A percentile compares a stretch with the other conserved stretches of the same genome.
Evolutionary conservation across 345 rosid genomes (phyloP).

Genomic region (Salix suchowensis): DNA sequence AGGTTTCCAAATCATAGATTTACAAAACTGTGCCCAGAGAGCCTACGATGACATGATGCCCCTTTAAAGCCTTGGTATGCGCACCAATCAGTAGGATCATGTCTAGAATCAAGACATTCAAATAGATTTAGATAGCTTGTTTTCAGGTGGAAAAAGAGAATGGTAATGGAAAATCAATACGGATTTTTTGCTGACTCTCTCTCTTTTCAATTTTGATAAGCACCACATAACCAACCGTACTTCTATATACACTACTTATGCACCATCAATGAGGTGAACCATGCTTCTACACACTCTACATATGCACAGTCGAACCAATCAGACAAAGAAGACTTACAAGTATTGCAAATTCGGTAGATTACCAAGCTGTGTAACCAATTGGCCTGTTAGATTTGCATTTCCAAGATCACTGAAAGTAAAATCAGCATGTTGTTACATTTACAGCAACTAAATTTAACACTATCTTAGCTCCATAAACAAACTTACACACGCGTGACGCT

Average conservation of each 20-base stretch:
- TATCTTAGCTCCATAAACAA: constrained; percentile 11
- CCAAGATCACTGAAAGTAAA: constrained; percentile 49
- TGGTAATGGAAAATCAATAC: background rate
- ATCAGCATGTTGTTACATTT: background rate
- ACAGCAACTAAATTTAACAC: background rate
- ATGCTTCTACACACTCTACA: background rate
- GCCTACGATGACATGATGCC: background rate
- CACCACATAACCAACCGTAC: background rate
- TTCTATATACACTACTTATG: background rate
- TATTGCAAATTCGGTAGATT: constrained; percentile 64
- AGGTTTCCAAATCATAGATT: background rate
- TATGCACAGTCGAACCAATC: background rate
- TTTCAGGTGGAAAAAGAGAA: background rate
- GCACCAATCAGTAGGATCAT: background rate
- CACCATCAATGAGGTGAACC: background rate
- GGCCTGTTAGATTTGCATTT: constrained; percentile 63
- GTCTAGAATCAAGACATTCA: background rate
- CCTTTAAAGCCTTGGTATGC: background rate
- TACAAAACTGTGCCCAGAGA: background rate
- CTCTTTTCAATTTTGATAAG: background rate
- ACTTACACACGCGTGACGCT: constrained; percentile 84
- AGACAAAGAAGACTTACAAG: constrained; percentile 47
- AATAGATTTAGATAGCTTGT: background rate
- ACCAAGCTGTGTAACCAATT: constrained; percentile 57
- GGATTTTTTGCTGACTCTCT: background rate